Evolutionary conservation across 2,329 filamentous ascomycete genomes (phyloP).

Genomic region (Epichloe baconii): DNA sequence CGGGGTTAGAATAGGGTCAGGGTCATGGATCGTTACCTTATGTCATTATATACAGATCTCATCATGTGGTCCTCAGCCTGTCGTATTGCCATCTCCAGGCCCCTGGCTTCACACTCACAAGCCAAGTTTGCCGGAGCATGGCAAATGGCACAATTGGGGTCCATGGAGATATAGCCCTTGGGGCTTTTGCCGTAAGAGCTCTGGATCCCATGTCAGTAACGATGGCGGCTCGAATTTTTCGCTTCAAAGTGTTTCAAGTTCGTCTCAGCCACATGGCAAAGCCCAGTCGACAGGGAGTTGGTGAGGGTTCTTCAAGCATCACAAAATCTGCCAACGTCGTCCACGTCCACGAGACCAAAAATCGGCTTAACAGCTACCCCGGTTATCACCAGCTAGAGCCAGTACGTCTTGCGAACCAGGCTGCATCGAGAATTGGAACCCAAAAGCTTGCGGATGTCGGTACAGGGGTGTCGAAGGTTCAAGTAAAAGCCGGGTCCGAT

Average conservation of each 20-base stretch:
- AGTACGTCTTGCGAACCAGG: background rate
- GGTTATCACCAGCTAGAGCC: background rate
- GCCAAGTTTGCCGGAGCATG: slow-evolving; percentile 41
- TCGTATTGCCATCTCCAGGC: slow-evolving; percentile 47
- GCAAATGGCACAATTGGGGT: slow-evolving; percentile 58
- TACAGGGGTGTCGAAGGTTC: background rate
- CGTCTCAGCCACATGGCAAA: background rate
- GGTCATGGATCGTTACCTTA: slow-evolving; percentile 34
- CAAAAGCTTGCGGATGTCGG: background rate
- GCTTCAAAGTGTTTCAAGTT: background rate
- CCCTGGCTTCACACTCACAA: slow-evolving; percentile 55
- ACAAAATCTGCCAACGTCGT: background rate
- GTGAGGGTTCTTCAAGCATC: background rate
- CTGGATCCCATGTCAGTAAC: slow-evolving; percentile 39
- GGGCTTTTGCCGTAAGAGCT: slow-evolving; percentile 25
- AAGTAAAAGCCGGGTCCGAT: background rate
- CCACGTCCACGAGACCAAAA: background rate
- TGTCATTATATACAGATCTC: slow-evolving; percentile 47
- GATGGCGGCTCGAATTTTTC: background rate
- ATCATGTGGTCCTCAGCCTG: slow-evolving; percentile 53
- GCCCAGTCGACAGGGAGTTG: background rate
- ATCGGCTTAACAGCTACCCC: background rate
- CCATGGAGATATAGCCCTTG: slow-evolving; percentile 47
- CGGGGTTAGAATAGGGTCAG: background rate
- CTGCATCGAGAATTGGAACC: background rate